phyloP scores from a whole-genome alignment of 2,329 filamentous ascomycete species.

The Cephalotrichum gorgonifer region DNA sequence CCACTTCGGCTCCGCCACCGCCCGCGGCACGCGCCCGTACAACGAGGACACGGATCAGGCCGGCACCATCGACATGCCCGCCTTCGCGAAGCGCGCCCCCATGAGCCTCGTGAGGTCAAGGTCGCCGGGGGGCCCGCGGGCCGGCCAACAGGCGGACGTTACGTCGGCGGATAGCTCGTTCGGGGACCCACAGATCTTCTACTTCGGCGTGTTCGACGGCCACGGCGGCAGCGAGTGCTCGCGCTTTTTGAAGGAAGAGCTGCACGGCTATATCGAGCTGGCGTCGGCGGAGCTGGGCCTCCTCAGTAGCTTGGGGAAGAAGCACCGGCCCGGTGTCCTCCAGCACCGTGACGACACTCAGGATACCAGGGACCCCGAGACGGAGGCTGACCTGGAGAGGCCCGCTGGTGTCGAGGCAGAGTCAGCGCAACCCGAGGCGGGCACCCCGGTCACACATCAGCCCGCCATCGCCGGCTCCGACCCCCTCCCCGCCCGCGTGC shows the following conservation, averaged over 20 bases:
- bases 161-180: slow-evolving; percentile 65
- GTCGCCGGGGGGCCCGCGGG: slow-evolving; percentile 26
- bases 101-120: slow-evolving; percentile 33
- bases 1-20: slow-evolving; percentile 75
- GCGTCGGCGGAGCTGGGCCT: slow-evolving; percentile 68
- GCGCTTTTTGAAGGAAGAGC: slow-evolving; percentile 69
- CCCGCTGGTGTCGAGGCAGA: background rate
- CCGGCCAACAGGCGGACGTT: slow-evolving; percentile 46
- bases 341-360: slow-evolving; percentile 13
- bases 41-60: slow-evolving; percentile 95
- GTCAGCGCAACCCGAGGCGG: background rate
- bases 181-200: slow-evolving; percentile 93
- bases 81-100: slow-evolving; percentile 78
- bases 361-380: background rate
- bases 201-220: slow-evolving; percentile 93
- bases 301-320: slow-evolving; percentile 58
- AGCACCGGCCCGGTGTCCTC: slow-evolving; percentile 20
- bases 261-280: slow-evolving; percentile 84
- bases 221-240: slow-evolving; percentile 88
- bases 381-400: background rate
- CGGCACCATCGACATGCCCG: slow-evolving; percentile 84
- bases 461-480: slow-evolving; percentile 24
- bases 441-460: slow-evolving; percentile 18
- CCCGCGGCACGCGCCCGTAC: slow-evolving; percentile 72
- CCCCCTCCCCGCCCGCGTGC: slow-evolving; percentile 38